A percentile compares a stretch with the other conserved stretches of the same genome.
Evolutionary conservation across 2,329 filamentous ascomycete genomes (phyloP).

Genomic region (Fusarium mundagurra): DNA sequence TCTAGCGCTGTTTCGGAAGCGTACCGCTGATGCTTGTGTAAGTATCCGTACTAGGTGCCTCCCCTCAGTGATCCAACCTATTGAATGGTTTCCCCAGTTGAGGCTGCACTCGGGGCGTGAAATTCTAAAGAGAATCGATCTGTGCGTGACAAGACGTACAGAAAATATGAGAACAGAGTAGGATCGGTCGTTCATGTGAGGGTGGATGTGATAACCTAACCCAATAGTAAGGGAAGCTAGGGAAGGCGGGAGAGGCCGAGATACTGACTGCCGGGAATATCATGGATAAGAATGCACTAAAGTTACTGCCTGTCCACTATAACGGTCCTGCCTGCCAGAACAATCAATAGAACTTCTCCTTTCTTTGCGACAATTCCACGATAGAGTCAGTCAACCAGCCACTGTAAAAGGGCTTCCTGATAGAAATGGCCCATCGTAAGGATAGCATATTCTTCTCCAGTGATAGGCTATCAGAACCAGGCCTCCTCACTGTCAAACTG

Average conservation of each 20-base stretch:
- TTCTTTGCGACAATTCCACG: neutral
- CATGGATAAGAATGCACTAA: conserved; percentile 1
- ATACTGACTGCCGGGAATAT: conserved; percentile 16
- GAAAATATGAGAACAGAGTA: conserved; percentile 26
- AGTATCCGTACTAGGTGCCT: neutral
- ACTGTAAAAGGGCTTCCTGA: neutral
- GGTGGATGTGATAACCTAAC: neutral
- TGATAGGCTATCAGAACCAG: neutral
- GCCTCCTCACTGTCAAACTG: neutral
- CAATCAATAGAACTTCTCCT: too few relatives aligned
- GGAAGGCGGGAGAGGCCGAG: conserved; percentile 26
- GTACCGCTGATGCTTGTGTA: neutral
- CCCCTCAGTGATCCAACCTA: neutral
- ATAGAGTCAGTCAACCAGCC: neutral
- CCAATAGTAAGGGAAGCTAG: conserved; percentile 14
- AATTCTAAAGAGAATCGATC: conserved; percentile 19
- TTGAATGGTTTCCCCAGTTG: neutral
- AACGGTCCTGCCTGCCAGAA: neutral
- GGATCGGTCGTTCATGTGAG: neutral
- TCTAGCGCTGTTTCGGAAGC: conserved; percentile 17
- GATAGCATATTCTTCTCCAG: neutral
- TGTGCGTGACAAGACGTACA: conserved; percentile 16
- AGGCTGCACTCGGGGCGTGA: conserved; percentile 9
- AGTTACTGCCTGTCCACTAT: neutral
- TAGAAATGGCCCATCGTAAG: neutral